Conservation (phyloP, 345 rosid genomes). For the Brassica juncea region DNA sequence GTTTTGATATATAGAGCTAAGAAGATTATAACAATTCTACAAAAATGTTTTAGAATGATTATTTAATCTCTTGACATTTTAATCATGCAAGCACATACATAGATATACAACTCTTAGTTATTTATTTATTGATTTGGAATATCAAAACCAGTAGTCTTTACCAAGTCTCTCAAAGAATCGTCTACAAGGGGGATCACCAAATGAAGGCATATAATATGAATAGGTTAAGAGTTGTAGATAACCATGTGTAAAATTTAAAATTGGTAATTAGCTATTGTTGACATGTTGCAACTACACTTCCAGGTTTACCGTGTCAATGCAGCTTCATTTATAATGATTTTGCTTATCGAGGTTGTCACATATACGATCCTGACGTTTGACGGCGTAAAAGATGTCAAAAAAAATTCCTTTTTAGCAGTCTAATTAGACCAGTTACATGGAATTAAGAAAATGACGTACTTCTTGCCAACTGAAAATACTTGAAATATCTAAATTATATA, state of each 20-base stretch:
- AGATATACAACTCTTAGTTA: background rate
- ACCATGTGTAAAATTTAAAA: background rate
- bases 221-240: background rate
- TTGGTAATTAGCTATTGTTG: background rate
- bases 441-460: constrained; percentile 20
- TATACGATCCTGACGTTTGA: background rate
- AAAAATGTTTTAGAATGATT: background rate
- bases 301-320: background rate
- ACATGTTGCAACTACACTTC: constrained; percentile 4
- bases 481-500: background rate
- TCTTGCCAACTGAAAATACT: constrained; percentile 14
- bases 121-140: constrained; percentile 1
- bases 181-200: constrained; percentile 9
- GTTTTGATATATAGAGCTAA: constrained; percentile 13
- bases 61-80: constrained; percentile 1
- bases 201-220: background rate
- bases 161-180: constrained; percentile 27
- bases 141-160: constrained; percentile 21
- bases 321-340: background rate
- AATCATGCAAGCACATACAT: constrained; percentile 38
- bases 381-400: background rate
- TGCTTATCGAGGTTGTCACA: background rate
- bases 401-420: background rate
- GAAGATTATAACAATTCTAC: background rate
- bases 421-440: background rate